phyloP scores from a whole-genome alignment of 179 eudicot genomes.

The Vitellaria paradoxa region DNA sequence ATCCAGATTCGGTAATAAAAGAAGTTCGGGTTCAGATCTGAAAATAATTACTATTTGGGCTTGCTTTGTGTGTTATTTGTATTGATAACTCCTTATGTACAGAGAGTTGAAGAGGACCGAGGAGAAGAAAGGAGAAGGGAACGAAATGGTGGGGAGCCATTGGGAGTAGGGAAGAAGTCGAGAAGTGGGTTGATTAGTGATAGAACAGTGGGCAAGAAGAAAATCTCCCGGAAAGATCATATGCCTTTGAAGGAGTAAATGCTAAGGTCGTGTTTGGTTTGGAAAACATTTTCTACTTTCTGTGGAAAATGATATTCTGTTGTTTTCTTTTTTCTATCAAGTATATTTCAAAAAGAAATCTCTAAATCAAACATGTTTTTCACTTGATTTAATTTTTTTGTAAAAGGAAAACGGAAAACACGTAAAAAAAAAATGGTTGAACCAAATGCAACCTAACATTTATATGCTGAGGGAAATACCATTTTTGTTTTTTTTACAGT shows the following conservation, averaged over 20 bases:
- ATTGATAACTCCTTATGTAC: not conserved
- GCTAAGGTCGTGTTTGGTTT: not conserved
- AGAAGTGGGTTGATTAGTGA: not conserved
- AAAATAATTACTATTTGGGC: not conserved
- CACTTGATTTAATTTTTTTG: no score
- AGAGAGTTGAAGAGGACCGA: constrained; percentile 1
- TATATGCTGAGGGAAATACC: no score
- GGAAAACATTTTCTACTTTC: not conserved
- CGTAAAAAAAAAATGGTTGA: no score
- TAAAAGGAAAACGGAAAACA: no score
- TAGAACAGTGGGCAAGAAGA: constrained; percentile 6
- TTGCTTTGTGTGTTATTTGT: not conserved
- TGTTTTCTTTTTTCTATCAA: not conserved
- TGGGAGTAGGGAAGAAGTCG: not conserved
- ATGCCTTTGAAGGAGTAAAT: constrained; percentile 14
- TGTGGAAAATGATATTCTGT: not conserved
- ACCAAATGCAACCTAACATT: no score
- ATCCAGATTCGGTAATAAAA: not conserved
- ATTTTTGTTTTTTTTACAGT: no score
- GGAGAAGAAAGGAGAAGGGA: not conserved
- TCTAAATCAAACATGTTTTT: no score
- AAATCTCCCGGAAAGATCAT: constrained; percentile 17
- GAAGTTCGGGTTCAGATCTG: not conserved
- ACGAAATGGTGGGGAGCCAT: not conserved
- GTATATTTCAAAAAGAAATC: no score